Evolutionary conservation across 2,329 filamentous ascomycete genomes (phyloP), one percentile per base, ranked within the genome.

Genomic region (Coleophoma crateriformis): DNA sequence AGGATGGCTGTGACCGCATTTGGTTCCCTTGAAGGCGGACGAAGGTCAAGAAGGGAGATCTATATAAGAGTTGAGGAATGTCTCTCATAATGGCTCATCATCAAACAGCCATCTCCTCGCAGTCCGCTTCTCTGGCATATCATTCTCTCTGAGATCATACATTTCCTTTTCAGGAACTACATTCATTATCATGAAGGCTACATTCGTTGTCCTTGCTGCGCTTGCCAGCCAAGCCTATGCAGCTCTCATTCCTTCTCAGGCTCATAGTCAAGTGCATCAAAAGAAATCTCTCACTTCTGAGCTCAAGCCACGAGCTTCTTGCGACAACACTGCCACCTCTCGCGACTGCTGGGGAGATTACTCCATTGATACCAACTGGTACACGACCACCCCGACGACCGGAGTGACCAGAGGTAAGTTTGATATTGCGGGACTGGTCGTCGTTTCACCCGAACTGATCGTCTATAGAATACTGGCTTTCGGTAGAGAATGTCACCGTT

Each of bases 401-500:
- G 66, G 65, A 15, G 63, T 67, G 1, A 62, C 61, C 1, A 59
- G 62, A 50, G 61, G 41, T 44, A 67, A 54, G 62, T 61, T 54
- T 37, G 43, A 42, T 7, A 32, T n/a, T 17, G n/a, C 19, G 27
- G 27, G 27, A 27, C 27, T 10, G 27, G 27, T 27, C 8, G 8
- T 7, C 27, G 27, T 27, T 27, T 27, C 27, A 27, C 27, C 6
- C 8, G 27, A 27, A 4, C 27, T 27, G n/a, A 33, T 27, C 14
- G 7, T 22, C 19, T 43, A 15, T 14, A 41, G 34, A 74, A 61
- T 76, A 75, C 51, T 66, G 68, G 49, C 64, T 75, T 34, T 68
- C 70, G 17, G 61, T 74, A 45, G 67, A 66, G 5, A 72, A 73
- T 45, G 61, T 57, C 0, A 75, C 71, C 4, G 54, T 71, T 44